Conservation (phyloP, 768 basidiomycete genomes). For the Myochromella boudieri region DNA sequence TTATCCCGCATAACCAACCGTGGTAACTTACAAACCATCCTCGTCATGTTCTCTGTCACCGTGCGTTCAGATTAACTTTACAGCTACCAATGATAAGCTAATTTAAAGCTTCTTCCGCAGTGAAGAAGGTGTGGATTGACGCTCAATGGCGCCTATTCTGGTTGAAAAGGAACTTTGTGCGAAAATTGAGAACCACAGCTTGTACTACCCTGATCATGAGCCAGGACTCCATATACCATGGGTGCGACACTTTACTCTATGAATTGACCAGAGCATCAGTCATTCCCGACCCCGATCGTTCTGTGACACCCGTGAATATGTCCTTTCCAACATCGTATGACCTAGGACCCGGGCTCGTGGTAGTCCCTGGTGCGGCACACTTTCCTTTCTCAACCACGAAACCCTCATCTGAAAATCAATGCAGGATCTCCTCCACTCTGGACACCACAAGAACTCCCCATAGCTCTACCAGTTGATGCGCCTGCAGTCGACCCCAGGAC, state of each 20-base stretch:
- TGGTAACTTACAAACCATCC: no score
- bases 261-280: constrained; percentile 6
- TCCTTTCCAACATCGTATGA: constrained; percentile 15
- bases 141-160: not conserved
- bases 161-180: not conserved
- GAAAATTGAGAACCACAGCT: no score
- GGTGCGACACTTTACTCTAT: constrained; percentile 4
- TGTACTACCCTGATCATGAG: constrained; percentile 2
- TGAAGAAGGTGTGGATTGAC: not conserved
- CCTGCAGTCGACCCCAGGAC: constrained; percentile 14
- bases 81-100: no score
- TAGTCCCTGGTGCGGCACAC: constrained; percentile 11
- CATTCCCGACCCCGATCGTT: not conserved
- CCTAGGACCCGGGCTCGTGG: constrained; percentile 12
- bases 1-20: no score
- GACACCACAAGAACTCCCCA: constrained; percentile 15
- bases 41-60: no score
- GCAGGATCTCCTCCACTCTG: constrained; percentile 17
- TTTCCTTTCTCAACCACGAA: not conserved
- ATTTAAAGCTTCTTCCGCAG: no score
- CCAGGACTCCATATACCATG: constrained; percentile 13
- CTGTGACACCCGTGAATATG: constrained; percentile 11
- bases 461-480: constrained; percentile 8
- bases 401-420: not conserved
- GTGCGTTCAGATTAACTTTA: no score